Percentiles rank a stretch among this genome's conserved stretches.
phyloP scores from a whole-genome alignment of 2,329 filamentous ascomycete species.

The Aspergillus pseudonomiae region DNA sequence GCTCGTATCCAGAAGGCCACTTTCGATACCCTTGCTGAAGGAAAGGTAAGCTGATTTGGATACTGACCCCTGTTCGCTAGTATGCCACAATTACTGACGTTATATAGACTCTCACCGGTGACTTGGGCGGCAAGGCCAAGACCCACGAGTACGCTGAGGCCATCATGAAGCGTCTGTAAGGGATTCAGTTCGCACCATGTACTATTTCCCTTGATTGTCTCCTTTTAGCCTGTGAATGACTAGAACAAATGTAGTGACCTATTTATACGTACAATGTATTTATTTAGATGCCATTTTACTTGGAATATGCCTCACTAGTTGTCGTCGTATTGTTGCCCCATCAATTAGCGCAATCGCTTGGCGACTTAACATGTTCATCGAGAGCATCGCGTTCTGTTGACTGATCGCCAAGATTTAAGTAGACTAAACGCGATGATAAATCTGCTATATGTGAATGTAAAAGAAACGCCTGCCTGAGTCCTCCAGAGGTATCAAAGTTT shows the following conservation, averaged over 20 bases:
- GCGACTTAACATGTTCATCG: background rate
- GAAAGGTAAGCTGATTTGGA: constrained; percentile 64
- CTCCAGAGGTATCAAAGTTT: constrained; percentile 32
- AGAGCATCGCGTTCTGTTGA: background rate
- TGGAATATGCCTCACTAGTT: background rate
- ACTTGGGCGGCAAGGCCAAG: constrained; percentile 94
- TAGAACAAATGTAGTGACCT: constrained; percentile 41
- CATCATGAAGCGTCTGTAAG: constrained; percentile 72
- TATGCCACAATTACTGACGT: constrained; percentile 16
- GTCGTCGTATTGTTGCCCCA: background rate
- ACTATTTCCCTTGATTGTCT: constrained; percentile 40
- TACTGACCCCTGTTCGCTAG: background rate
- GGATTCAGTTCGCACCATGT: constrained; percentile 32
- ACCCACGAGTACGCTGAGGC: constrained; percentile 91
- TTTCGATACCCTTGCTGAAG: constrained; percentile 92
- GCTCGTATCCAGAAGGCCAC: constrained; percentile 89
- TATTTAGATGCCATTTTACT: constrained; percentile 27
- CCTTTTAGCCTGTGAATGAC: constrained; percentile 40
- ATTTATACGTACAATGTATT: constrained; percentile 34
- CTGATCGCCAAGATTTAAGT: background rate
- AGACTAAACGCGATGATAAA: background rate
- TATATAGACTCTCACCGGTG: constrained; percentile 76
- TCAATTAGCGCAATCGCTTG: background rate
- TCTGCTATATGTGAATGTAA: background rate
- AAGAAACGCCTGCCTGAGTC: constrained; percentile 20